These are phyloP conservation scores for Trichophyton benhamiae DNA, from an alignment of 2,329 filamentous ascomycete genomes.

Conservation along the genomic window DNA sequence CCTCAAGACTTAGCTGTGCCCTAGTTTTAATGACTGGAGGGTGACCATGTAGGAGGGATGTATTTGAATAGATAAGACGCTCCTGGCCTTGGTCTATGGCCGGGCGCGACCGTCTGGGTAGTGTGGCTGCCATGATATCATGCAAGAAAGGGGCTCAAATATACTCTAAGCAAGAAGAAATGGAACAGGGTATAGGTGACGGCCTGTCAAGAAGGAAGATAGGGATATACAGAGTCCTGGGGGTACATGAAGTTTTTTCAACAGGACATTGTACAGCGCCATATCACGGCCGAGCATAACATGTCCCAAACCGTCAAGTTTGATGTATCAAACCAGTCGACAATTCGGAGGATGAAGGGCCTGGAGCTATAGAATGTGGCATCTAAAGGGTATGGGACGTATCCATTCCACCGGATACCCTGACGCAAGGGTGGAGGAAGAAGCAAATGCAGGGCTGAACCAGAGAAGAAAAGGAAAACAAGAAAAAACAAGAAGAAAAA, in stretches of 20 bases:
- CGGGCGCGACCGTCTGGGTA: slow-evolving; percentile 7
- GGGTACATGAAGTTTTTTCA: not conserved
- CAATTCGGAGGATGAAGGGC: not conserved
- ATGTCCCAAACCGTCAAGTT: not conserved
- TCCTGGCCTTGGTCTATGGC: slow-evolving; percentile 12
- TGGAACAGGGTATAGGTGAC: not conserved
- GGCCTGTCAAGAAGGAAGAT: too few species aligned
- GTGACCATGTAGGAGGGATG: slow-evolving; percentile 13
- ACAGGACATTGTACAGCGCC: not conserved
- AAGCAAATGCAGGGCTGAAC: not conserved
- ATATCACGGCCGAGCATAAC: not conserved
- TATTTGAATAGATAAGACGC: slow-evolving; percentile 13
- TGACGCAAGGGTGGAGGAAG: not conserved
- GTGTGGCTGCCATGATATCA: not conserved
- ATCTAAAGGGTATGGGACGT: not conserved
- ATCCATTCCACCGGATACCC: not conserved
- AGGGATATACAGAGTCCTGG: not conserved
- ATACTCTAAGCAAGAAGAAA: not conserved
- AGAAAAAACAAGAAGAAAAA: not conserved
- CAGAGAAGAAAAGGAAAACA: not conserved
- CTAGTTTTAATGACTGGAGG: slow-evolving; percentile 18
- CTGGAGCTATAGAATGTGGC: not conserved
- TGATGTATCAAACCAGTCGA: not conserved
- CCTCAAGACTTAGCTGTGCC: slow-evolving; percentile 27
- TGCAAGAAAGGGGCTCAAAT: not conserved